phyloP scores from a whole-genome alignment of 306 rosid species.

The Benincasa hispida region DNA sequence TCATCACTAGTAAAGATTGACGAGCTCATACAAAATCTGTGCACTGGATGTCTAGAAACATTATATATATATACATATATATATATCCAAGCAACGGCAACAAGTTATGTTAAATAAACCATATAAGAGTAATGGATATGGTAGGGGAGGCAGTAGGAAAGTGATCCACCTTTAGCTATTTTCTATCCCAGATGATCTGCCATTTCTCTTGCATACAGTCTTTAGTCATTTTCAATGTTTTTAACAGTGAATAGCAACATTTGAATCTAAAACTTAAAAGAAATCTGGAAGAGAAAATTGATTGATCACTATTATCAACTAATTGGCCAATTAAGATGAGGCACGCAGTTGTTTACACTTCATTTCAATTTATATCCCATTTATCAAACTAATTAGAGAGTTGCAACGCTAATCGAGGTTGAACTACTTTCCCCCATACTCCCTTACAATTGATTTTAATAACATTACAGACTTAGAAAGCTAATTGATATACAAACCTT shows the following conservation, averaged over 20 bases:
- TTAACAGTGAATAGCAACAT: not conserved
- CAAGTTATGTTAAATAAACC: not conserved
- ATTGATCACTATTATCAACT: not conserved
- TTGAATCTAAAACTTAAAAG: not conserved
- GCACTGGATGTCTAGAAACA: not conserved
- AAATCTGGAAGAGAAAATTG: not conserved
- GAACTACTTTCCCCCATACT: not conserved
- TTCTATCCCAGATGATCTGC: not conserved
- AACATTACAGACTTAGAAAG: not conserved
- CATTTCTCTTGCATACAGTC: not conserved
- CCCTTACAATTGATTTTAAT: not conserved
- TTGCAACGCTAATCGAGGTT: not conserved
- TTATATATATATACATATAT: no score
- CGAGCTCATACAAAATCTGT: not conserved
- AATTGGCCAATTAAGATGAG: not conserved
- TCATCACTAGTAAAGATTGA: not conserved
- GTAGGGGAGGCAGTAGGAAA: not conserved
- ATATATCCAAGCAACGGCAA: not conserved
- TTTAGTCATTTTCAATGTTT: not conserved
- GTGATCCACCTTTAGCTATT: not conserved
- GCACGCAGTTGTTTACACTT: not conserved
- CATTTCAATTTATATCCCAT: not conserved
- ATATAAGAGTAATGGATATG: not conserved
- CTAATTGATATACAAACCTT: constrained; percentile 31
- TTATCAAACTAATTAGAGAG: not conserved